Conservation (phyloP, 345 rosid genomes). For the Litchi chinensis region DNA sequence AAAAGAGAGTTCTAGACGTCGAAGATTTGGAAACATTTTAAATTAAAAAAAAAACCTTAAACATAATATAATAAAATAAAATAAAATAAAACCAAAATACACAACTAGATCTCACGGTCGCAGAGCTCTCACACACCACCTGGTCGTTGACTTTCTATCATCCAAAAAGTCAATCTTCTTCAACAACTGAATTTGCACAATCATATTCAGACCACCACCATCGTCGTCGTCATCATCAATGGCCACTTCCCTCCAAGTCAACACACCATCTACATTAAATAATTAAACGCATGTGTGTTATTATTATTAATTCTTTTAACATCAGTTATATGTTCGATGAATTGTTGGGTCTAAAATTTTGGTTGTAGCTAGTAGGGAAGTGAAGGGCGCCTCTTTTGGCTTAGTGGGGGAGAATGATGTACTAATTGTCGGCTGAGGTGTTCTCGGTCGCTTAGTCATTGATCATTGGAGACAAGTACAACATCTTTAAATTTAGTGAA, state of each 20-base stretch:
- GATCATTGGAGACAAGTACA: constrained; percentile 84
- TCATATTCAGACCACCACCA: constrained; percentile 13
- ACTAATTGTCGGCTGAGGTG: constrained; percentile 90
- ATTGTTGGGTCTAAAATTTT: constrained; percentile 1
- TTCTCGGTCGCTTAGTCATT: constrained; percentile 93
- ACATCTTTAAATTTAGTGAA: neutral
- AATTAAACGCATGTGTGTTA: neutral
- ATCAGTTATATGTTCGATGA: neutral
- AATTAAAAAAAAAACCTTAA: no score
- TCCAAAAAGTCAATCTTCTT: constrained; percentile 25
- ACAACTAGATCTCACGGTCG: neutral
- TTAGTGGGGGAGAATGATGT: constrained; percentile 69
- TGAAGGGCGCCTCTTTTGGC: constrained; percentile 47
- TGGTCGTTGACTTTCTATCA: constrained; percentile 6
- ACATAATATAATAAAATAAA: no score
- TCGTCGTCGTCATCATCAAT: constrained; percentile 23
- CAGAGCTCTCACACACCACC: neutral
- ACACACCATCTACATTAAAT: constrained; percentile 56
- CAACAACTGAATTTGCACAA: constrained; percentile 8
- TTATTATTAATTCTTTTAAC: neutral
- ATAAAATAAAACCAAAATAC: no score
- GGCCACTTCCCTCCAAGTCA: constrained; percentile 45
- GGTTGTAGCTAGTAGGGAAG: constrained; percentile 44
- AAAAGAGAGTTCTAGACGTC: no score
- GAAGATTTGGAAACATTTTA: no score